Base-by-base conservation (phyloP, 2,329 filamentous ascomycete species). In the Fusarium caatingaense region DNA sequence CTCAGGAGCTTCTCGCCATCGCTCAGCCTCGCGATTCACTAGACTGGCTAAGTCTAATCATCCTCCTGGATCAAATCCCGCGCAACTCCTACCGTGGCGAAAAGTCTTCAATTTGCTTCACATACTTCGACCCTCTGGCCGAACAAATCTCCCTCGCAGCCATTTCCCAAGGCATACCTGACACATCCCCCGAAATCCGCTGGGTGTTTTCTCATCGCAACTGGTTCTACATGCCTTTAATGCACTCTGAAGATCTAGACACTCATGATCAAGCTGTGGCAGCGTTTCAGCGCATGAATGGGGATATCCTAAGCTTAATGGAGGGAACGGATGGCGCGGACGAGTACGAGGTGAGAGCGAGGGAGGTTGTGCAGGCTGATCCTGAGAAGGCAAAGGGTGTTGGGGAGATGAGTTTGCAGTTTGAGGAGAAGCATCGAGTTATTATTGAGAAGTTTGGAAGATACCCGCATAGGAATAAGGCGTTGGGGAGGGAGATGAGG, bases 11-110 rank as follows among this genome's bases (percentile, higher is more conserved):
- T 49, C 48, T 82, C 34, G 68, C 71, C 8, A 56, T 74, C 16
- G 64, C 74, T 1, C 64, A 73, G 13, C 78, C 77, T 7, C 54
- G 66, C 6, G 61, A 66, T 5, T 74, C 81, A 1, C 55, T 76
- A 8, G 79, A 81, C 66, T 82, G 79, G 77, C 78, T 91, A 4
- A 81, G 83, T 46, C 75, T 91, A 0, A 72, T 88, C 8, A 70
- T 91, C 4, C 80, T 91, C 4, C 82, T 91, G 4, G 89, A 91
- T 66, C 89, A 91, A 73, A 81, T 91, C 44, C 82, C 89, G 0
- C 85, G 89, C 4, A 91, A 91, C 73, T 82, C 87, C 67, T 89
- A 86, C 78, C 87, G 89, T 16, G 83, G 81, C 1, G 78, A 80
- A 1, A 77, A 86, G 25, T 76, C 80, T 1, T 66, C 54, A 3